Conservation (phyloP, 1,139 yeast species). For the Sugiyamaella pinicola region DNA sequence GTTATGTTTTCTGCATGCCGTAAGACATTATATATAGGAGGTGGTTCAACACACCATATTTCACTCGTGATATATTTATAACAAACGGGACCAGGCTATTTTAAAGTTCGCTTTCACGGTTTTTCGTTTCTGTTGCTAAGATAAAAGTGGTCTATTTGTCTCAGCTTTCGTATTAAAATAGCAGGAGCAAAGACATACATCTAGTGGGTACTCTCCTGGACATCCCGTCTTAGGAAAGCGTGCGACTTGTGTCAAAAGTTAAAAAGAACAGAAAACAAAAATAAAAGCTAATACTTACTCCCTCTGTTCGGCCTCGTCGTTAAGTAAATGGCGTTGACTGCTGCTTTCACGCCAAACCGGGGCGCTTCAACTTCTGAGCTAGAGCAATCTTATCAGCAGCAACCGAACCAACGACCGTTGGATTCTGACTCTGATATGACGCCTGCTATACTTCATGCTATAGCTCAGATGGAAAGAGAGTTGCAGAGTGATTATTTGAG, state of each 20-base stretch:
- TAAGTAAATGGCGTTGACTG: too few relatives aligned
- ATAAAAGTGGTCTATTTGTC: too few relatives aligned
- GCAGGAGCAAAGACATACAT: too few relatives aligned
- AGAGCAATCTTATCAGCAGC: neutral
- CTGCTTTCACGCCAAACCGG: neutral
- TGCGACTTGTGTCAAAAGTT: too few relatives aligned
- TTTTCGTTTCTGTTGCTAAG: too few relatives aligned
- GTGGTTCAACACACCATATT: neutral
- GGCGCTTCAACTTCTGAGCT: neutral
- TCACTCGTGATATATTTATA: neutral
- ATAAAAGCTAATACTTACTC: too few relatives aligned
- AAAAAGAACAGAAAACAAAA: too few relatives aligned
- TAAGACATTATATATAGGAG: too few relatives aligned
- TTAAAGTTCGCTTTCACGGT: neutral
- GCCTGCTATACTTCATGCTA: neutral
- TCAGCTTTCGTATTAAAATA: too few relatives aligned
- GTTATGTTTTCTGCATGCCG: neutral
- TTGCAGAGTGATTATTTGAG: neutral
- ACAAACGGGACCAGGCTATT: neutral
- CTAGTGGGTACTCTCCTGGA: too few relatives aligned
- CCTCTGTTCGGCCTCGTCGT: too few relatives aligned
- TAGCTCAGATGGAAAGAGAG: conserved; percentile 4
- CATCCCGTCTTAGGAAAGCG: too few relatives aligned
- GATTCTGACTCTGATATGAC: conserved; percentile 5
- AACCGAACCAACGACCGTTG: neutral